Percentiles rank a stretch among this genome's conserved stretches.
These are phyloP conservation scores for Cladosporium oxysporum DNA, from an alignment of 2,329 filamentous ascomycete species.

Conservation along the genomic window DNA sequence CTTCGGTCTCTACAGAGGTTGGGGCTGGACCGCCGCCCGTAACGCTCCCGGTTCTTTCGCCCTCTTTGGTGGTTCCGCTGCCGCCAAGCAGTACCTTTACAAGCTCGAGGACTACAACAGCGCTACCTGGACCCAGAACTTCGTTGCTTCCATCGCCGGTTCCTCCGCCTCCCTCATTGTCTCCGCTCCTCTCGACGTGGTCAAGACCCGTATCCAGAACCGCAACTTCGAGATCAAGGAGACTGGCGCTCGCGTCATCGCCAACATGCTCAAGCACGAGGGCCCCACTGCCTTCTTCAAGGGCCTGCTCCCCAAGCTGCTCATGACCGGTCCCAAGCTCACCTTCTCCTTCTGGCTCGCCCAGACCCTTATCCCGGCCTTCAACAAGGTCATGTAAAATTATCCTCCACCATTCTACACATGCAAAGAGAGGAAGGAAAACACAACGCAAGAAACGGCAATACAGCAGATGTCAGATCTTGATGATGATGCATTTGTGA, in stretches of 20 bases:
- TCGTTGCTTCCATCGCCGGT: conserved; percentile 91
- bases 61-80: conserved; percentile 96
- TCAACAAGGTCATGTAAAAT: conserved; percentile 65
- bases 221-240: conserved; percentile 98
- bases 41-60: conserved; percentile 97
- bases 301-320: conserved; percentile 91
- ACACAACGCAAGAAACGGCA: neutral
- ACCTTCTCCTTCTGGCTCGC: conserved; percentile 99
- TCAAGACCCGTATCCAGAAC: conserved; percentile 98
- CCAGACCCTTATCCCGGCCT: conserved; percentile 94
- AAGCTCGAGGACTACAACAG: conserved; percentile 91
- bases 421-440: neutral
- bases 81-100: conserved; percentile 96
- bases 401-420: neutral
- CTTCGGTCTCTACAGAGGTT: conserved; percentile 92
- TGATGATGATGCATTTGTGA: conserved; percentile 2
- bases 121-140: conserved; percentile 93
- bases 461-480: neutral
- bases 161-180: conserved; percentile 94
- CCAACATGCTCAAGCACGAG: conserved; percentile 91
- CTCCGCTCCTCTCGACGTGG: conserved; percentile 93
- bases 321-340: conserved; percentile 98
- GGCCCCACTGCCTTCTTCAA: conserved; percentile 92
- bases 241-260: conserved; percentile 85
- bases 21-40: conserved; percentile 95